Percentiles rank a stretch among this genome's conserved stretches.
Conservation (phyloP, 306 rosid species). For the apple (Malus domestica) region DNA sequence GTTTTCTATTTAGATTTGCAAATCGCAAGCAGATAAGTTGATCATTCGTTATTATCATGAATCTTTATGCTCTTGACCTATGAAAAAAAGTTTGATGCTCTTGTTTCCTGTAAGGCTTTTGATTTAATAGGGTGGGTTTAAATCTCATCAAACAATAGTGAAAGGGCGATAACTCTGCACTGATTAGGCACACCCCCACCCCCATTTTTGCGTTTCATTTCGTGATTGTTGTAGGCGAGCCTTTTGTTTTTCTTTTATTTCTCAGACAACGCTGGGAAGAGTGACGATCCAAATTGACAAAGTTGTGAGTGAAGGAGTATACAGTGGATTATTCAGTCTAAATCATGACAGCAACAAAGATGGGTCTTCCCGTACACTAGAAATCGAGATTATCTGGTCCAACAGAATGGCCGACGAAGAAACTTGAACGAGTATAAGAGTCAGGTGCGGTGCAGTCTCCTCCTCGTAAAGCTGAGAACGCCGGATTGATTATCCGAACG, state of each 20-base stretch:
- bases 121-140: too few species aligned
- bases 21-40: conserved; percentile 10
- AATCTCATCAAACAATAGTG: too few species aligned
- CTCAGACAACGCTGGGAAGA: conserved; percentile 83
- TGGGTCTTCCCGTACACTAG: conserved; percentile 82
- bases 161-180: too few species aligned
- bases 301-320: conserved; percentile 88
- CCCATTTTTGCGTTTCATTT: conserved; percentile 6
- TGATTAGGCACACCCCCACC: background rate
- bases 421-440: conserved; percentile 22
- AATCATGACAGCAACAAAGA: conserved; percentile 89
- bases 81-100: too few species aligned
- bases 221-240: conserved; percentile 14
- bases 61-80: too few species aligned
- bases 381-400: conserved; percentile 93
- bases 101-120: too few species aligned
- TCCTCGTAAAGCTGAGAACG: background rate
- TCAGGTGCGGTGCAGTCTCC: conserved; percentile 4
- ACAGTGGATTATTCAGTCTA: conserved; percentile 90
- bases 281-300: conserved; percentile 97
- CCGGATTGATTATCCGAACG: background rate
- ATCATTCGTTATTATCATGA: background rate
- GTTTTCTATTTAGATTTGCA: conserved; percentile 13
- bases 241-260: background rate
- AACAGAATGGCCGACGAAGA: conserved; percentile 66